Evolutionary conservation across 2,329 filamentous ascomycete species (phyloP).

Genomic region (Pseudocercospora macadamiae): DNA sequence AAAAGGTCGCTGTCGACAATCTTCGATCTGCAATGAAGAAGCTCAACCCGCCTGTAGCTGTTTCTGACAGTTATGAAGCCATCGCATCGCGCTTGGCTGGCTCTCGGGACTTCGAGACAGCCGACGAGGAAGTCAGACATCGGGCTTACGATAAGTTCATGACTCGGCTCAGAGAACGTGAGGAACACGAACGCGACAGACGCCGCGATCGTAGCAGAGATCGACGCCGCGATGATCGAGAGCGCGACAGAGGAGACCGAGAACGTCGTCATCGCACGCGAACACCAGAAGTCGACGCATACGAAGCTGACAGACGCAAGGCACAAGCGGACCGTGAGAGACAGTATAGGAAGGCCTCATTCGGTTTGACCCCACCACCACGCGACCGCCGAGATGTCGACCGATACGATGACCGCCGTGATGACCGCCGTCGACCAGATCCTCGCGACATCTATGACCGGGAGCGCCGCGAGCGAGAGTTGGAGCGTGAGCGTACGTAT

Average conservation of each 20-base stretch:
- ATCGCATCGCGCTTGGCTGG: slow-evolving; percentile 78
- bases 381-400: slow-evolving; percentile 35
- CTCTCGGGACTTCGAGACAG: slow-evolving; percentile 82
- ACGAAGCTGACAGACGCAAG: slow-evolving; percentile 92
- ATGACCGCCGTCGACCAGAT: slow-evolving; percentile 39
- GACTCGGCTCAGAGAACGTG: slow-evolving; percentile 82
- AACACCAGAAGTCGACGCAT: slow-evolving; percentile 87
- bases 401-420: slow-evolving; percentile 29
- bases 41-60: slow-evolving; percentile 78
- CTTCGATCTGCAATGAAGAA: slow-evolving; percentile 86
- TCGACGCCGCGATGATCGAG: slow-evolving; percentile 42
- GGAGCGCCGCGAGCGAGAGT: slow-evolving; percentile 84
- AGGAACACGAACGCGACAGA: slow-evolving; percentile 59
- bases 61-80: slow-evolving; percentile 85
- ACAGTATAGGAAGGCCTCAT: slow-evolving; percentile 76
- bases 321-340: slow-evolving; percentile 93
- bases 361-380: slow-evolving; percentile 41
- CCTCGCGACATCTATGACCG: slow-evolving; percentile 70
- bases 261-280: slow-evolving; percentile 56
- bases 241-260: slow-evolving; percentile 49
- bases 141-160: slow-evolving; percentile 90
- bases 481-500: slow-evolving; percentile 86
- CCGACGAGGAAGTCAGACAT: slow-evolving; percentile 79
- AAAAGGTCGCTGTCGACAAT: slow-evolving; percentile 81
- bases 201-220: slow-evolving; percentile 37